Evolutionary conservation across 345 rosid genomes (phyloP), one percentile per base, ranked within the genome.

Genomic region (Ceriops zippeliana): DNA sequence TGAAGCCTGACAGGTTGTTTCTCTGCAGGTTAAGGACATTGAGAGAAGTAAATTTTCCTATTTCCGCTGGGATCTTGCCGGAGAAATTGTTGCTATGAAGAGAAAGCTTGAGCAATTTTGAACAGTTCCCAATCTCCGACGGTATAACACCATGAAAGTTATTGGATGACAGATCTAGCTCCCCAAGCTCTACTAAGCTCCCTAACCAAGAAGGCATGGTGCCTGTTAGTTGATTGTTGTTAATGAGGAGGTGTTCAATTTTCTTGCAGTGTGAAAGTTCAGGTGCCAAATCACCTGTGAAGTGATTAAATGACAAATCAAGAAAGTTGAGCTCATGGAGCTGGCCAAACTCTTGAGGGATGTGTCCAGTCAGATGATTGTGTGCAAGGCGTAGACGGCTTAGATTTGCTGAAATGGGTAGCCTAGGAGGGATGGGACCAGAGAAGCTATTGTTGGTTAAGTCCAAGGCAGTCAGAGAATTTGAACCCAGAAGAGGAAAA

Each of bases 201-300:
- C 97, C 98, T 56, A 93, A 71, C 98, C 96, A 93, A 58, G 80
- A 27, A 35, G 98, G 98, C 75, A 90, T 61, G 17, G 20, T 16
- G 22, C 97, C 93, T 2, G 83, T 73, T 47, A 90, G 75, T 51
- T 73, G 85, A 78, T 93, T 93, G 61, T 76, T 65, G 76, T 72
- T 83, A 11, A 93, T 86, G 21, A 90, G 86, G 78, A 93, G 82
- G 63, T 86, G 92, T 62, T 83, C 83, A 51, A 93, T 82, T 58
- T 81, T 84, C 61, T 47, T 75, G 52, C 89, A 86, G 30, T 73
- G 79, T 15, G 84, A 81, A 61, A 76, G 69, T 52, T 62, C 72
- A 7, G 72, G 61, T n/a, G 3, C 79, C 60, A 93, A 61, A 70
- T 73, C 80, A 69, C 96, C 93, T 0, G 80, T 82, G 31, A 93